Base-by-base conservation (phyloP, 331 rosid genomes). In the Acacia pycnantha region DNA sequence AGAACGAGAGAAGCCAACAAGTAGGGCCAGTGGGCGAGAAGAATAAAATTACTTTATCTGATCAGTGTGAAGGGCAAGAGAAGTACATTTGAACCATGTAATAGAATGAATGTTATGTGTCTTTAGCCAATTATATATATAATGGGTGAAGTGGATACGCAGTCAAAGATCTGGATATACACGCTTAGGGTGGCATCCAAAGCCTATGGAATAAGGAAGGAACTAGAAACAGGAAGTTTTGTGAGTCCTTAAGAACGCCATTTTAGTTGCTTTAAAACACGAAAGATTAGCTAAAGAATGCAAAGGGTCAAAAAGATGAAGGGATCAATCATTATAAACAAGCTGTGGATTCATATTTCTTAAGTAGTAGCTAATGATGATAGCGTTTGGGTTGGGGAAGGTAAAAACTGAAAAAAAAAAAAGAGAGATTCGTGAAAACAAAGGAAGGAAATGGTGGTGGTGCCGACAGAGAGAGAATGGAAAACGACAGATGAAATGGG, bases 401-500 rank as follows among this genome's bases (percentile, higher is more conserved):
- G 26, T 15, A 27, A 69, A 41, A 69, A 12, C 14, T n/a, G 2
- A 22, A 70, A 41, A n/a, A n/a, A 22, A 70, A 41, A n/a, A n/a
- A 12, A 70, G 26, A 12, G 22, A 41, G 33, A 58, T 58, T 58
- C 27, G 62, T 56, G 9, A 1, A n/a, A 54, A 54, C 4, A 5
- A 58, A 58, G 21, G 31, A 29, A 18, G 58, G 83, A 70, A 29
- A 74, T 12, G 77, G 41, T 0, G 24, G 40, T 73, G 76, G 79
- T 78, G 78, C 88, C 76, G 85, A 74, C 81, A 79, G 84, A 26
- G 76, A 68, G 73, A 33, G 78, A 51, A 70, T 74, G 48, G 88
- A 85, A 82, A 78, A 78, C 33, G 86, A 85, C 88, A 86, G 44
- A 5, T 29, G 62, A 8, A 69, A 69, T 75, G 41, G 41, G 41